phyloP scores from a whole-genome alignment of 768 basidiomycete species.

The Sistotremastrum niveocremeum region DNA sequence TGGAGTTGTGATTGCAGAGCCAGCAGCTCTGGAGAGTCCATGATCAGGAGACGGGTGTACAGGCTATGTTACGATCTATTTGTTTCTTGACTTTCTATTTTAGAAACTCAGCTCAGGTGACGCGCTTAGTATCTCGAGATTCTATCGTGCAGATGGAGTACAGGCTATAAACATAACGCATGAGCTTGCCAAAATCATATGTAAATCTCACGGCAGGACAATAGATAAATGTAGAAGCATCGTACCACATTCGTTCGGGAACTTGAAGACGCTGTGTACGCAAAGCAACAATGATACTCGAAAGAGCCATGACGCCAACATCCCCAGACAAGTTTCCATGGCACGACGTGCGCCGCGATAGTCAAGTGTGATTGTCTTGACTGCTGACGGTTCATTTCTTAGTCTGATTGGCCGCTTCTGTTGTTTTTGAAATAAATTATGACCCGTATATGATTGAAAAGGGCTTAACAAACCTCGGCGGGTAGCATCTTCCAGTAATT shows the following conservation, averaged over 20 bases:
- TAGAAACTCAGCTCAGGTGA: too few relatives aligned
- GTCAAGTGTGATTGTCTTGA: neutral
- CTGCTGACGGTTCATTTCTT: conserved; percentile 18
- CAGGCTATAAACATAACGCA: too few relatives aligned
- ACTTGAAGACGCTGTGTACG: neutral
- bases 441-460: neutral
- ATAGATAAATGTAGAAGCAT: neutral
- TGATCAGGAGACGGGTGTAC: too few relatives aligned
- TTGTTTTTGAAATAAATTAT: conserved; percentile 4
- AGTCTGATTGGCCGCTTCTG: conserved; percentile 29
- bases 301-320: neutral
- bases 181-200: too few relatives aligned
- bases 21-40: too few relatives aligned
- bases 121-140: too few relatives aligned
- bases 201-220: conserved; percentile 14
- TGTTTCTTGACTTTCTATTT: too few relatives aligned
- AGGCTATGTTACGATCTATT: too few relatives aligned
- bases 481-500: conserved; percentile 91
- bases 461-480: conserved; percentile 55
- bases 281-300: neutral
- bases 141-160: too few relatives aligned
- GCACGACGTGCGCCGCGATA: neutral
- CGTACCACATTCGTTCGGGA: neutral
- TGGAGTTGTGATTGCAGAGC: too few relatives aligned
- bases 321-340: neutral